Conservation (phyloP, 2,329 filamentous ascomycete species). For the Diplodia intermedia region DNA sequence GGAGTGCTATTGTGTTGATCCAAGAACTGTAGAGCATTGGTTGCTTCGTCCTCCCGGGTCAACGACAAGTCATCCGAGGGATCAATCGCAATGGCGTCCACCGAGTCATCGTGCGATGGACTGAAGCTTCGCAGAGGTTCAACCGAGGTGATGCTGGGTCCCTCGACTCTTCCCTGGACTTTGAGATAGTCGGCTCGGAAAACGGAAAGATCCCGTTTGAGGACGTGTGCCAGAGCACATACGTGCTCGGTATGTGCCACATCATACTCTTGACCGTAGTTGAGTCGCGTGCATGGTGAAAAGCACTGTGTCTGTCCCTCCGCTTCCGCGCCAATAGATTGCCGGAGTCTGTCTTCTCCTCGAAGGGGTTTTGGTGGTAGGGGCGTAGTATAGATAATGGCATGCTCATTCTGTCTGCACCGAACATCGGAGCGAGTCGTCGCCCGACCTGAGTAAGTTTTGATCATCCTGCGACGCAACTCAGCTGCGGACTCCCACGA, state of each 20-base stretch:
- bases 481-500: not conserved
- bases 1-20: not conserved
- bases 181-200: not conserved
- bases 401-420: not conserved
- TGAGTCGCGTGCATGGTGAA: not conserved
- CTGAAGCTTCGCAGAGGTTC: not conserved
- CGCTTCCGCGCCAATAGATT: not conserved
- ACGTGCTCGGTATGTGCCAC: not conserved
- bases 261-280: not conserved
- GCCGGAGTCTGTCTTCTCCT: not conserved
- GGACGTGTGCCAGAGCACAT: not conserved
- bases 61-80: not conserved
- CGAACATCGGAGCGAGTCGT: not conserved
- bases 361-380: not conserved
- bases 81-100: not conserved
- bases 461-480: not conserved
- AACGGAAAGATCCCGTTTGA: not conserved
- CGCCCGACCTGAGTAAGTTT: not conserved
- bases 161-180: not conserved
- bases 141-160: not conserved
- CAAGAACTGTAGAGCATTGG: not conserved
- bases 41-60: not conserved
- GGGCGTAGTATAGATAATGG: not conserved
- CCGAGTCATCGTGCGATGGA: not conserved
- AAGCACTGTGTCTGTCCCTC: not conserved